A percentile compares a stretch with the other conserved stretches of the same genome.
These are phyloP conservation scores for Triangularia setosa DNA, from an alignment of 2,329 filamentous ascomycete species.

Conservation along the genomic window DNA sequence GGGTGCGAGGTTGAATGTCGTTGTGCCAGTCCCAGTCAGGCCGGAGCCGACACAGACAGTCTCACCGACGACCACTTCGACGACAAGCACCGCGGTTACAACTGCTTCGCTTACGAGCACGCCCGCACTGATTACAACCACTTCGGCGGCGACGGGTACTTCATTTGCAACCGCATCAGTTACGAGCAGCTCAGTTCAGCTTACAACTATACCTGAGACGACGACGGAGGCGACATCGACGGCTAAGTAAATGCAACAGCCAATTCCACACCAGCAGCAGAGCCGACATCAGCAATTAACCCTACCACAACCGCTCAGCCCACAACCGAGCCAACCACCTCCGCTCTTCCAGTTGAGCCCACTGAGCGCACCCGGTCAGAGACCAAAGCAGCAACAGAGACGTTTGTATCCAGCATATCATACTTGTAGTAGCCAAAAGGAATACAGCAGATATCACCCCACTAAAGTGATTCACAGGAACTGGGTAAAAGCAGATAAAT, in stretches of 20 bases:
- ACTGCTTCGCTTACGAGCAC: neutral
- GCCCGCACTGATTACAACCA: neutral
- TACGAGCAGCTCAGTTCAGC: neutral
- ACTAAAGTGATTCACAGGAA: too few species aligned
- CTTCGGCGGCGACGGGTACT: neutral
- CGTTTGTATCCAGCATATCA: neutral
- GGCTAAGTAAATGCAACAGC: neutral
- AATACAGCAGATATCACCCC: neutral
- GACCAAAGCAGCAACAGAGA: neutral
- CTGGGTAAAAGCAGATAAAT: neutral
- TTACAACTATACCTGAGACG: too few species aligned
- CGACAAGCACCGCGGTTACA: neutral
- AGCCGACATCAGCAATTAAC: too few species aligned
- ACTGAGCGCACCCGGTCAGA: neutral
- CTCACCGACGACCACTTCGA: neutral
- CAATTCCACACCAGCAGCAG: neutral
- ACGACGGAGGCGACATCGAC: neutral
- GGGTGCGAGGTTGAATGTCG: neutral
- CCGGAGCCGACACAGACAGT: neutral
- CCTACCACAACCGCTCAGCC: neutral
- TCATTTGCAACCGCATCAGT: neutral
- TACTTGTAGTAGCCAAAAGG: neutral
- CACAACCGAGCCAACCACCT: neutral
- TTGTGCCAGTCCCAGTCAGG: neutral
- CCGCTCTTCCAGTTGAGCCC: too few species aligned